Conservation (phyloP, 768 basidiomycete genomes). For the Leccinum rimulosum region DNA sequence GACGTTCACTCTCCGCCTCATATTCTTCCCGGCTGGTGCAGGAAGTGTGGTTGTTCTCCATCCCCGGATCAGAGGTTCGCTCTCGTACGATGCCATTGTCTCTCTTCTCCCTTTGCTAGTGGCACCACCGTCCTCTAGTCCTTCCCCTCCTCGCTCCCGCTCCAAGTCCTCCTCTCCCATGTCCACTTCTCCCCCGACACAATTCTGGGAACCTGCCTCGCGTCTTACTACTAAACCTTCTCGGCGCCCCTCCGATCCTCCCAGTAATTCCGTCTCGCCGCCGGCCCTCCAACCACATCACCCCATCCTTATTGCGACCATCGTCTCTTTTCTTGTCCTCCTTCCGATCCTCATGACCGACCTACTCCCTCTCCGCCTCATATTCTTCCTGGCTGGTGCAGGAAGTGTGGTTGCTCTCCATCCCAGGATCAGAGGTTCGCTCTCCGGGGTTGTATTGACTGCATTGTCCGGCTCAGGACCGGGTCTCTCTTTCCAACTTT, state of each 20-base stretch:
- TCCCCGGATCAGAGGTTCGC: too few relatives aligned
- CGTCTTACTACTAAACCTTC: not conserved
- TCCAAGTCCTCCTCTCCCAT: not conserved
- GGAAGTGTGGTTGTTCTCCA: too few relatives aligned
- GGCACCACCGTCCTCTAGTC: conserved; percentile 22
- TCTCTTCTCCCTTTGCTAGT: conserved; percentile 44
- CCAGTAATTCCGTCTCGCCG: not conserved
- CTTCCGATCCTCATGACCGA: conserved; percentile 40
- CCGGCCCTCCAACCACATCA: conserved; percentile 25
- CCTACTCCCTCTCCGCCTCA: conserved; percentile 45
- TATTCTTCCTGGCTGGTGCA: conserved; percentile 36
- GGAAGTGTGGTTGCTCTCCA: conserved; percentile 15
- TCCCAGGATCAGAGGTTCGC: conserved; percentile 1
- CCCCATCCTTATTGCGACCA: conserved; percentile 38
- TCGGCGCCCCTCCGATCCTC: not conserved
- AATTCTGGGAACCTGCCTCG: not conserved
- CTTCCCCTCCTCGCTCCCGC: not conserved
- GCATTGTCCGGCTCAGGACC: conserved; percentile 14
- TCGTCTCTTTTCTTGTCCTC: conserved; percentile 39
- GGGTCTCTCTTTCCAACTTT: conserved; percentile 16
- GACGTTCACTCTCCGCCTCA: conserved; percentile 39
- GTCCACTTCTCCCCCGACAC: not conserved
- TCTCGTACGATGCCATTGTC: conserved; percentile 45
- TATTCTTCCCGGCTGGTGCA: too few relatives aligned
- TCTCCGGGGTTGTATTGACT: conserved; percentile 1